Evolutionary conservation across 148 eudicot genomes (phyloP), one percentile per base, ranked within the genome.

Genomic region (Euryodendron excelsum): DNA sequence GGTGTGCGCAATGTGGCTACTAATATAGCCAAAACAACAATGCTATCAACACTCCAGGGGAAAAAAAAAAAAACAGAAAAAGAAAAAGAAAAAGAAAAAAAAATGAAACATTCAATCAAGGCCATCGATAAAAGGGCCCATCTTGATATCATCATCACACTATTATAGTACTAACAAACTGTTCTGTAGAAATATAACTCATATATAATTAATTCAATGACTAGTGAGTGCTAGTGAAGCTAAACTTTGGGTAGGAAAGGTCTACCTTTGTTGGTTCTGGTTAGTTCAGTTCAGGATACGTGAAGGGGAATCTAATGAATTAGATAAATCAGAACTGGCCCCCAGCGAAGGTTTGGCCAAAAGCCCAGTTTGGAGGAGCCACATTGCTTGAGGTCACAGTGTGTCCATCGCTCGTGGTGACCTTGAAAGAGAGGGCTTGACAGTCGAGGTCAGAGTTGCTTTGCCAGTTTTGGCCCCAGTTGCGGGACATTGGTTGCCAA

Each of bases 391-490:
- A 67, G 30, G 59, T 50, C 2, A 82, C 31, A 10, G 31, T 66
- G 31, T 78, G 39, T 31, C 85, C 72, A 61, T 82, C 85, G 21
- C 81, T 78, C 14, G 81, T 73, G 14, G 70, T 60, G 67, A 82
- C 75, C 81, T 67, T 67, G 48, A 82, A 82, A n/a, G 81, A 82
- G 60, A 82, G 63, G 50, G 75, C 13, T 45, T 82, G 85, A 11
- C 85, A 81, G 17, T 78, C 61, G 17, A 82, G 81, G 66, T 25
- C 67, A 5, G 62, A 0, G 69, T 82, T 82, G 75, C 81, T 78
- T 27, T 82, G 84, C 84, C 81, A 82, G 61, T 82, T 82, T 45
- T 82, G 84, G 53, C 84, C 84, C 84, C 84, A 82, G 48, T 82
- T 82, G 28, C 74, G 76, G 0, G 79, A 82, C 85, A 82, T 73